phyloP scores from a whole-genome alignment of 306 rosid species.

The Gastrolobium bilobum region DNA sequence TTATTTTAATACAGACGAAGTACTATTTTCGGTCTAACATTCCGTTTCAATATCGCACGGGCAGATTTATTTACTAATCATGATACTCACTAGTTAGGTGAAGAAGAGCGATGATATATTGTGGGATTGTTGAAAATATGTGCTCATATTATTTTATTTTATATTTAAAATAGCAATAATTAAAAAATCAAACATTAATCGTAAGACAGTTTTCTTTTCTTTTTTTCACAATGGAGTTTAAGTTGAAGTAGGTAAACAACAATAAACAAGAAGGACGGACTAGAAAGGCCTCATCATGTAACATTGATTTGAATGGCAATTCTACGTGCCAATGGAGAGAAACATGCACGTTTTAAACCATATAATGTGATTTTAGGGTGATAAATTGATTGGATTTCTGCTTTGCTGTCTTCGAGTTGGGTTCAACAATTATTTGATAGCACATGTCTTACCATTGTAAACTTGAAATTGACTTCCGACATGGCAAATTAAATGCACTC shows the following conservation, averaged over 20 bases:
- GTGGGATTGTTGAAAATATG: not conserved
- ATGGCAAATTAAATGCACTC: slow-evolving; percentile 42
- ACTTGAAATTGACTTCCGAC: slow-evolving; percentile 49
- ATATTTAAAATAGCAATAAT: not conserved
- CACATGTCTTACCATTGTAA: slow-evolving; percentile 44
- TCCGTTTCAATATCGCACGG: not conserved
- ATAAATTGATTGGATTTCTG: slow-evolving; percentile 34
- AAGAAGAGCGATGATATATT: not conserved
- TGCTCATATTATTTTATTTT: not conserved
- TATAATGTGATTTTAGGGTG: not conserved
- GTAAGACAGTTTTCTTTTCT: too few species aligned
- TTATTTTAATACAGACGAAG: not conserved
- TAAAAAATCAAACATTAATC: not conserved
- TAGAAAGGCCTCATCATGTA: not conserved
- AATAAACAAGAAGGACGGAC: not conserved
- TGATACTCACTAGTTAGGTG: not conserved
- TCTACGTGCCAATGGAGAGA: slow-evolving; percentile 5
- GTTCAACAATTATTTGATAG: slow-evolving; percentile 41
- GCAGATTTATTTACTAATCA: not conserved
- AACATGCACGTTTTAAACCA: not conserved
- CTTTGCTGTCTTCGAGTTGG: slow-evolving; percentile 42
- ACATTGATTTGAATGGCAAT: not conserved
- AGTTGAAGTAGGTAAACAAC: not conserved
- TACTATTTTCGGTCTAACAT: not conserved
- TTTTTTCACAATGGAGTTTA: not conserved